Percentiles rank a stretch among this genome's conserved stretches.
These are phyloP conservation scores for Yamadazyma nakazawae DNA, from an alignment of 805 yeast species.

Conservation along the genomic window DNA sequence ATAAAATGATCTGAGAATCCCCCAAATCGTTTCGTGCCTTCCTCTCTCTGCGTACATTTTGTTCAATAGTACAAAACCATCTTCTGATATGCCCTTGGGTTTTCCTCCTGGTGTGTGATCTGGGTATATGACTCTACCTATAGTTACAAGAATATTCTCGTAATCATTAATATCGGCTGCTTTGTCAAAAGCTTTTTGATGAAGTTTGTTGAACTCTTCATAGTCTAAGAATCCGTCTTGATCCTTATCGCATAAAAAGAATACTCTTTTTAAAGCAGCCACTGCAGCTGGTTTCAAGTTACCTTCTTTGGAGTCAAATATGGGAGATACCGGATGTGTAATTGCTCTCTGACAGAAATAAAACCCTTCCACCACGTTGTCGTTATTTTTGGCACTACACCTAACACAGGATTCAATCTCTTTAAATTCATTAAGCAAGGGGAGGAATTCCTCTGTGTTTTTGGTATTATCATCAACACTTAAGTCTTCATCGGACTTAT, in stretches of 20 bases:
- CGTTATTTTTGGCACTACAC: slow-evolving; percentile 79
- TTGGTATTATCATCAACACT: slow-evolving; percentile 41
- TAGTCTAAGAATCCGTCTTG: slow-evolving; percentile 82
- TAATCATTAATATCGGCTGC: slow-evolving; percentile 29
- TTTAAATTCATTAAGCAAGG: slow-evolving; percentile 83
- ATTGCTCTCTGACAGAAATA: slow-evolving; percentile 92
- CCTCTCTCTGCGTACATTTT: slow-evolving; percentile 86
- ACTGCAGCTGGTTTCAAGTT: slow-evolving; percentile 73
- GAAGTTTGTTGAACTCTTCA: slow-evolving; percentile 66
- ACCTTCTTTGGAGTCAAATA: slow-evolving; percentile 89
- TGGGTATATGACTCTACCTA: slow-evolving; percentile 30
- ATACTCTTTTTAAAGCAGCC: slow-evolving; percentile 74
- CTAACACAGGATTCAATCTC: slow-evolving; percentile 91
- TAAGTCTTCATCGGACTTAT: slow-evolving; percentile 58
- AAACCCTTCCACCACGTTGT: slow-evolving; percentile 87
- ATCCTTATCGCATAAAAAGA: slow-evolving; percentile 81
- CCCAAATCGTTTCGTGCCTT: slow-evolving; percentile 97
- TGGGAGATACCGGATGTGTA: slow-evolving; percentile 87
- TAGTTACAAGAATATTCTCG: slow-evolving; percentile 35
- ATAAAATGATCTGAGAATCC: slow-evolving; percentile 79
- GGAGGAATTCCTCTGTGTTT: slow-evolving; percentile 75
- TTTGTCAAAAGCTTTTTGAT: slow-evolving; percentile 70
- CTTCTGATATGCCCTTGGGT: slow-evolving; percentile 58
- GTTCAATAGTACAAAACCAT: slow-evolving; percentile 76
- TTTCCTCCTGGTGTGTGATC: slow-evolving; percentile 17